Evolutionary conservation across 768 basidiomycete species (phyloP).

Genomic region (Amanita fuliginea): DNA sequence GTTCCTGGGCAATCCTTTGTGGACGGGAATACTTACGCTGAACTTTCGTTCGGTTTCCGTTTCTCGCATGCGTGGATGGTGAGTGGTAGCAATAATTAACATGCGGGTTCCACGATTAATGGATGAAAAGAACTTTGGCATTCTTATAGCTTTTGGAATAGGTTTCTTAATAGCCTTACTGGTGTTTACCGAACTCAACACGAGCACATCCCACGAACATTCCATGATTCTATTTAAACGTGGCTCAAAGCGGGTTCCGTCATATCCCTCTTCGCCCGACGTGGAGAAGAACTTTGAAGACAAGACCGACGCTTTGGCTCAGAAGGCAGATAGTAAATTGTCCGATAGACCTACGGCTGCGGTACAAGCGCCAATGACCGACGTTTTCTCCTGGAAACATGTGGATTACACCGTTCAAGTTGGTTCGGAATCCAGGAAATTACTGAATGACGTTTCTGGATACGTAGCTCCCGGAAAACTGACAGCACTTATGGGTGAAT

Average conservation of each 20-base stretch:
- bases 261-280: constrained; percentile 11
- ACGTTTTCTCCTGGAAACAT: constrained; percentile 76
- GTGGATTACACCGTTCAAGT: constrained; percentile 57
- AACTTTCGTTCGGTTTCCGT: constrained; percentile 37
- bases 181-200: constrained; percentile 45
- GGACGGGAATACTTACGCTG: constrained; percentile 41
- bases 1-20: constrained; percentile 49
- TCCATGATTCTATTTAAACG: constrained; percentile 57
- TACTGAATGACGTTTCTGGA: constrained; percentile 68
- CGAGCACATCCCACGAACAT: constrained; percentile 23
- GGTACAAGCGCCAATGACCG: constrained; percentile 31
- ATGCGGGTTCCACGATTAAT: background rate
- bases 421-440: constrained; percentile 28
- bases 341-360: constrained; percentile 20
- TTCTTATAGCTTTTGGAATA: constrained; percentile 53
- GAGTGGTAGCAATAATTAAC: constrained; percentile 8
- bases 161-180: constrained; percentile 48
- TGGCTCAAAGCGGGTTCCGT: constrained; percentile 20
- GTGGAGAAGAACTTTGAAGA: constrained; percentile 13
- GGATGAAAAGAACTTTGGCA: constrained; percentile 51
- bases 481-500: constrained; percentile 67
- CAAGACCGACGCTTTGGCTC: constrained; percentile 2
- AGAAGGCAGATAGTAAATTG: constrained; percentile 9
- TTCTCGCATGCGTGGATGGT: constrained; percentile 32
- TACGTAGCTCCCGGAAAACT: constrained; percentile 79